Conservation (phyloP, 2,329 filamentous ascomycete species). For the Calonectria leucothoes region DNA sequence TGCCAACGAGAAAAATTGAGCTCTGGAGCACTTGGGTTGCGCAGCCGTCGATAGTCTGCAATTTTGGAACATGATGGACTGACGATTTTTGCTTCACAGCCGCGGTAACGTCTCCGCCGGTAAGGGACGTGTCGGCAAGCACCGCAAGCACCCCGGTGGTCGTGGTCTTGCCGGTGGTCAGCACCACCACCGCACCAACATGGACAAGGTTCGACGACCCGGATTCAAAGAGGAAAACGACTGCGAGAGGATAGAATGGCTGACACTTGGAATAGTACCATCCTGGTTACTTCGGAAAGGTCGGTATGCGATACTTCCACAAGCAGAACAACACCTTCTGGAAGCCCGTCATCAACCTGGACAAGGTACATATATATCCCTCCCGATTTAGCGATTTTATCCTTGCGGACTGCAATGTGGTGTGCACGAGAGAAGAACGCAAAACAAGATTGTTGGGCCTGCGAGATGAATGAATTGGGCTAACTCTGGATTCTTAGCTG, state of each 20-base stretch:
- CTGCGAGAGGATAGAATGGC: conserved; percentile 30
- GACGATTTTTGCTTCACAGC: conserved; percentile 60
- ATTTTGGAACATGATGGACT: conserved; percentile 36
- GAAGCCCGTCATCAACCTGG: conserved; percentile 98
- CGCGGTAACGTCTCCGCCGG: conserved; percentile 98
- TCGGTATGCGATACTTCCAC: conserved; percentile 97
- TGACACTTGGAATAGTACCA: conserved; percentile 75
- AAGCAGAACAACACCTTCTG: conserved; percentile 95
- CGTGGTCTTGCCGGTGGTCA: conserved; percentile 97
- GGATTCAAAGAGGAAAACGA: conserved; percentile 48
- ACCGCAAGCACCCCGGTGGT: conserved; percentile 90
- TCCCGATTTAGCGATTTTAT: conserved; percentile 24
- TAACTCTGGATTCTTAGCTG: conserved; percentile 68
- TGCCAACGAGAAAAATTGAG: conserved; percentile 20
- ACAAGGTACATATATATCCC: conserved; percentile 76
- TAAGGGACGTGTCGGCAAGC: conserved; percentile 98
- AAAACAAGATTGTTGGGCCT: background rate
- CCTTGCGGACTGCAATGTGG: background rate
- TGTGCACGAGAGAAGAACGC: background rate
- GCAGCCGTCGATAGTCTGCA: conserved; percentile 27
- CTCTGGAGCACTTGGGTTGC: conserved; percentile 17
- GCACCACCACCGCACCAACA: conserved; percentile 77
- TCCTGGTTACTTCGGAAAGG: conserved; percentile 99
- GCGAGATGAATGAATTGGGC: conserved; percentile 24
- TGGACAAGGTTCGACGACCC: conserved; percentile 81